A percentile compares a stretch with the other conserved stretches of the same genome.
Evolutionary conservation across 2,329 filamentous ascomycete species (phyloP).

Genomic region (Septoria linicola): DNA sequence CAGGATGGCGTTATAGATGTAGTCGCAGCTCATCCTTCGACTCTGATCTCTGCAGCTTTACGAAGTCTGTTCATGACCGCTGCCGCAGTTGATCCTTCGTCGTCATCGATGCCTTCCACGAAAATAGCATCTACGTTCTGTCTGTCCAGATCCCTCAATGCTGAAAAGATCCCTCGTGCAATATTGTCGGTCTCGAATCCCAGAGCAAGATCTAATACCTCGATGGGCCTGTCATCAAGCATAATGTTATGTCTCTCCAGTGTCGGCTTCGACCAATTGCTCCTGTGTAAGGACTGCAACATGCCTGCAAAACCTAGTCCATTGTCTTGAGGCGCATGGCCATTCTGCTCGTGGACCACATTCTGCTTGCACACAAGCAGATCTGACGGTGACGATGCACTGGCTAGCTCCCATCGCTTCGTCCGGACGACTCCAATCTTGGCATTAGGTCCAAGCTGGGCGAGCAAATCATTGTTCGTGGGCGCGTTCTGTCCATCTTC

Average conservation of each 20-base stretch:
- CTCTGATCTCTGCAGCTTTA: slow-evolving; percentile 48
- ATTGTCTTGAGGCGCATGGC: slow-evolving; percentile 22
- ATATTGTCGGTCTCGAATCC: slow-evolving; percentile 70
- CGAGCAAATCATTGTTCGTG: slow-evolving; percentile 33
- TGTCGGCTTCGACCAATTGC: slow-evolving; percentile 10
- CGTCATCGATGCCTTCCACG: slow-evolving; percentile 74
- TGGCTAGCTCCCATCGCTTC: slow-evolving; percentile 36
- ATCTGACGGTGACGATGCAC: slow-evolving; percentile 16
- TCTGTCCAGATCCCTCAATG: slow-evolving; percentile 79
- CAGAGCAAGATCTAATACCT: slow-evolving; percentile 67
- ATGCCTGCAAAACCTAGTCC: slow-evolving; percentile 32
- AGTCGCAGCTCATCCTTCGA: slow-evolving; percentile 18
- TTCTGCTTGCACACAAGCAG: not conserved
- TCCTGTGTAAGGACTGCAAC: slow-evolving; percentile 26
- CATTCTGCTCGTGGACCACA: not conserved
- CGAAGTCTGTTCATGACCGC: slow-evolving; percentile 57
- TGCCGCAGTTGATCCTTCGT: slow-evolving; percentile 74
- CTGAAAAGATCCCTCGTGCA: slow-evolving; percentile 83
- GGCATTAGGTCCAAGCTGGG: slow-evolving; percentile 28
- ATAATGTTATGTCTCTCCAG: slow-evolving; percentile 13
- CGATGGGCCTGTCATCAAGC: slow-evolving; percentile 17
- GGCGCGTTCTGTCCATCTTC: slow-evolving; percentile 54
- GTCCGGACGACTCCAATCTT: slow-evolving; percentile 45
- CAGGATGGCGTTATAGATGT: too few relatives aligned
- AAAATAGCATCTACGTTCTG: slow-evolving; percentile 78